Conservation (phyloP, 2,329 filamentous ascomycete species). For the Drechmeria coniospora region DNA sequence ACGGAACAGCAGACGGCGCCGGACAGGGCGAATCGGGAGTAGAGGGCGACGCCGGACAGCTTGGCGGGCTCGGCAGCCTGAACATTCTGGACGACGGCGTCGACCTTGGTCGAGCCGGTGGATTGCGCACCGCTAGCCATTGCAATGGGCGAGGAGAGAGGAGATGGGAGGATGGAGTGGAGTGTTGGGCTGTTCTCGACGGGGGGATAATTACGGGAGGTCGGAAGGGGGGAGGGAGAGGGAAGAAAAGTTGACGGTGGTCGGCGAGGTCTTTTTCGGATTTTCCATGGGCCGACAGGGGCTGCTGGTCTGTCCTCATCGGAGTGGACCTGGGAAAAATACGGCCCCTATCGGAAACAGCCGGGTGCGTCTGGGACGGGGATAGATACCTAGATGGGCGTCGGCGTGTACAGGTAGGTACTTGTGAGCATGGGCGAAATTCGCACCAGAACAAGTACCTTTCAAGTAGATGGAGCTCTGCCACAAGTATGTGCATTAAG, state of each 20-base stretch:
- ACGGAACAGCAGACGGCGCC: conserved; percentile 96
- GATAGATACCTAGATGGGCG: no score
- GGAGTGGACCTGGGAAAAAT: conserved; percentile 1
- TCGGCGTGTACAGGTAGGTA: no score
- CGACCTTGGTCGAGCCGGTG: conserved; percentile 28
- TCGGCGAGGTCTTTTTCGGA: conserved; percentile 2
- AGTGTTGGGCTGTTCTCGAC: conserved; percentile 4
- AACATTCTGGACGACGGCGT: conserved; percentile 26
- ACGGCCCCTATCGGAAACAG: conserved; percentile 1
- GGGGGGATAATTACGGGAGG: conserved; percentile 16
- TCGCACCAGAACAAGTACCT: no score
- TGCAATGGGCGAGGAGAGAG: conserved; percentile 12
- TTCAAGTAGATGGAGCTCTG: no score
- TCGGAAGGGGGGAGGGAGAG: conserved; percentile 1
- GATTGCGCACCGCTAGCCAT: conserved; percentile 25
- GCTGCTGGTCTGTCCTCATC: no score
- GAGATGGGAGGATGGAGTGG: conserved; percentile 1
- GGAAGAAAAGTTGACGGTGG: conserved; percentile 1
- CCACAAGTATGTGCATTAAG: no score
- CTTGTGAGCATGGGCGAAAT: no score
- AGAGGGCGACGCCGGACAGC: conserved; percentile 49
- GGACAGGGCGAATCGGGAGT: conserved; percentile 92
- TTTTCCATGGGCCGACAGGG: not conserved
- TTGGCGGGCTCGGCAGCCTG: conserved; percentile 24
- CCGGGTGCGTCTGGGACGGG: no score